Evolutionary conservation across 176 grass and related monocot genomes (phyloP).

Genomic region (Rhynchospora tenuis): DNA sequence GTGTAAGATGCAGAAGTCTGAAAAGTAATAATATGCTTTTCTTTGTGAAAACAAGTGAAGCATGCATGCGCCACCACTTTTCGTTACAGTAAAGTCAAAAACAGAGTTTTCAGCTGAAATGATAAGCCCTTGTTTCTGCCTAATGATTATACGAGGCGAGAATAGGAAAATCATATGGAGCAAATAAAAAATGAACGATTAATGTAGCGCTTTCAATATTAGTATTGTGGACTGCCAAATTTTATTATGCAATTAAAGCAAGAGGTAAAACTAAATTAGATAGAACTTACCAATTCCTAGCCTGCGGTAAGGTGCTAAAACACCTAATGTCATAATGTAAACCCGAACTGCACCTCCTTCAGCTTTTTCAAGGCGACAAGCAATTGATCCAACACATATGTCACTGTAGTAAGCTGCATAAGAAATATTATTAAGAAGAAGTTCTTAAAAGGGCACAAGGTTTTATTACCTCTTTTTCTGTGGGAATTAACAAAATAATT

Average conservation of each 20-base stretch:
- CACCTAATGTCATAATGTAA: constrained; percentile 98
- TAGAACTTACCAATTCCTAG: constrained; percentile 70
- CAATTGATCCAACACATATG: constrained; percentile 89
- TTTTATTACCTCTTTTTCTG: not conserved
- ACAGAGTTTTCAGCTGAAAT: too few species aligned
- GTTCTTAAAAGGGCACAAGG: not conserved
- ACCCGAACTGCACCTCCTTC: constrained; percentile 66
- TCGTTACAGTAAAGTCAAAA: too few species aligned
- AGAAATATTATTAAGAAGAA: constrained; percentile 19
- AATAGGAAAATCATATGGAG: too few species aligned
- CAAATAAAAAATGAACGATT: not conserved
- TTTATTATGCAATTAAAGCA: not conserved
- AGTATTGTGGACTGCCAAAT: not conserved
- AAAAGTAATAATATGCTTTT: not conserved
- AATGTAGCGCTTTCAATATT: not conserved
- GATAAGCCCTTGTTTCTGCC: too few species aligned
- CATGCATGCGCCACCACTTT: too few species aligned
- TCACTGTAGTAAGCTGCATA: constrained; percentile 89
- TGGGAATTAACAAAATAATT: not conserved
- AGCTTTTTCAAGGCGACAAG: constrained; percentile 89
- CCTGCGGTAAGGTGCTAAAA: constrained; percentile 86
- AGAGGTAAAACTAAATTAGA: not conserved
- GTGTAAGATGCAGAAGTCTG: not conserved
- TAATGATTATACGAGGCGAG: too few species aligned
- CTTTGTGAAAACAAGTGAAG: too few species aligned